A percentile compares a stretch with the other conserved stretches of the same genome.
Conservation (phyloP, 192 early-diverging fungal species). For the Entophlyctis luteolus region DNA sequence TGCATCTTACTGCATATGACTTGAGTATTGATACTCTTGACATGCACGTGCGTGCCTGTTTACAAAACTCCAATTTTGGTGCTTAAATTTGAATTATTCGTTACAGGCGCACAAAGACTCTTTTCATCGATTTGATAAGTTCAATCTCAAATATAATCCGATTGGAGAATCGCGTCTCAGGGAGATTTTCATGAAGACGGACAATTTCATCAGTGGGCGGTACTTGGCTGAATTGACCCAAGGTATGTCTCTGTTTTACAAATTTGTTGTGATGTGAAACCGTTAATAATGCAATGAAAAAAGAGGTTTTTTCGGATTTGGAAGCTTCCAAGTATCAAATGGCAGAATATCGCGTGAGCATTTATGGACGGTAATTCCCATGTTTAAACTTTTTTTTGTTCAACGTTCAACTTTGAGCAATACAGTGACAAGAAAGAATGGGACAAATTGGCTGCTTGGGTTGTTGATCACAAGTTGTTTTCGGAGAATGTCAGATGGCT, state of each 20-base stretch:
- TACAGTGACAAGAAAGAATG: slow-evolving; percentile 68
- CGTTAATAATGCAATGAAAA: neutral
- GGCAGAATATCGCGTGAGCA: slow-evolving; percentile 89
- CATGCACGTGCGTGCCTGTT: slow-evolving; percentile 68
- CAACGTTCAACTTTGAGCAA: neutral
- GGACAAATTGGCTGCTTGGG: slow-evolving; percentile 92
- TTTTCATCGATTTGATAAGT: slow-evolving; percentile 95
- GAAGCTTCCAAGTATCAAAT: slow-evolving; percentile 93
- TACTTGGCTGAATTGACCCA: slow-evolving; percentile 92
- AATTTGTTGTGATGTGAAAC: neutral
- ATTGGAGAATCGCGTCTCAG: slow-evolving; percentile 89
- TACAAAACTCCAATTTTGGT: neutral
- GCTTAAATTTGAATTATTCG: slow-evolving; percentile 1
- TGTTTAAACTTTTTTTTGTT: slow-evolving; percentile 2
- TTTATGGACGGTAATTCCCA: slow-evolving; percentile 69
- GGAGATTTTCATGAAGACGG: slow-evolving; percentile 94
- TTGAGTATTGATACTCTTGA: slow-evolving; percentile 91
- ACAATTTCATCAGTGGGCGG: slow-evolving; percentile 80
- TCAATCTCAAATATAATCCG: slow-evolving; percentile 95
- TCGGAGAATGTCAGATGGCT: slow-evolving; percentile 94
- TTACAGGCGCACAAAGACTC: slow-evolving; percentile 82
- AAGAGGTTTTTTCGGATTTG: slow-evolving; percentile 82
- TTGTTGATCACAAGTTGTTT: slow-evolving; percentile 84
- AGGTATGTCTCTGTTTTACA: slow-evolving; percentile 36
- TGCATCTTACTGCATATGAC: slow-evolving; percentile 90